Base-by-base conservation (phyloP, 1,284 basidiomycete genomes). In the Ustilago hordei region DNA sequence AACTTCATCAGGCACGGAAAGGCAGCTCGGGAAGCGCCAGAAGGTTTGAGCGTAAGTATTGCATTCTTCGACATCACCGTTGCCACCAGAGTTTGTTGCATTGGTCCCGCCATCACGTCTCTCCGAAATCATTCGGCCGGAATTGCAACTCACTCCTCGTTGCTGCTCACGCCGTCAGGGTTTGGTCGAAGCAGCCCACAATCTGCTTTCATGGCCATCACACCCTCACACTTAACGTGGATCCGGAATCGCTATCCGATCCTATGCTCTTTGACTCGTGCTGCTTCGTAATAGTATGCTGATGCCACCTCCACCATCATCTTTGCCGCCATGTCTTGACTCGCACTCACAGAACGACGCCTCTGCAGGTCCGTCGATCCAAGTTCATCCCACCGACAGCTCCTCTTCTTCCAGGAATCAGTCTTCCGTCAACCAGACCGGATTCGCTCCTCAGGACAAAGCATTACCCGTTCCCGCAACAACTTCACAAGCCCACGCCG, bases 1-100 rank as follows among this genome's bases (percentile, higher is more conserved):
- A 77, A 81, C 64, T 79, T 84, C 43, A 81, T 84, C 57, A 70
- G 82, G 55, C 82, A 84, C 70, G 83, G 82, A 56, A 84, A 84
- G 68, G 76, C 80, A 35, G 45, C 65, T 74, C 50, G 69, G 50
- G 55, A 75, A 60, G 53, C 71, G 55, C 59, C 60, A 62, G 61
- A 78, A 32, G 69, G 63, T 60, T 70, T 75, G 61, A 75, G 31
- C 8, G 56, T 58, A 45, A 58, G 56, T 58, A 32, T 48, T 36
- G 5, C 19, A 32, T 36, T 31, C 43, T 45, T n/a, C n/a, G 43
- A 45, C 43, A 19, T 45, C 43, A 19, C 19, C 13, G 9, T 12
- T 15, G 13, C 39, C 39, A 43, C 39, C 39, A 43, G 4, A 48
- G 13, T 23, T 23, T 28, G 23, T 28, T 28, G 23, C 23, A 28